Conservation (phyloP, 495 filamentous ascomycete species). For the Penicillium samsonianum region DNA sequence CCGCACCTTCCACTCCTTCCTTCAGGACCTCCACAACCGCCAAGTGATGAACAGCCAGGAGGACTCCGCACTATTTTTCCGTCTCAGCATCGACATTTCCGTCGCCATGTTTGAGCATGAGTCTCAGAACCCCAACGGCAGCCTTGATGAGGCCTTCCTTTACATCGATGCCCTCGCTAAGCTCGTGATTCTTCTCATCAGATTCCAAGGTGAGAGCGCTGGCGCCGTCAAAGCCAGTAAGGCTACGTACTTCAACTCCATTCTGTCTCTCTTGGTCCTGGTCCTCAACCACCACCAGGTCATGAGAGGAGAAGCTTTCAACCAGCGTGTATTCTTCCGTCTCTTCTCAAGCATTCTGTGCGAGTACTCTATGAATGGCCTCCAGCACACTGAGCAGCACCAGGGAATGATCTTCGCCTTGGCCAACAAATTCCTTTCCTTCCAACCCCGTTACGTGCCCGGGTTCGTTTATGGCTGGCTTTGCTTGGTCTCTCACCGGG, state of each 20-base stretch:
- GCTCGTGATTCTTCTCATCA: constrained; percentile 73
- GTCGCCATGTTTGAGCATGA: constrained; percentile 74
- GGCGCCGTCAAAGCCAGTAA: constrained; percentile 61
- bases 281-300: constrained; percentile 84
- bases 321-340: constrained; percentile 86
- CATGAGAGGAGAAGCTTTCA: constrained; percentile 78
- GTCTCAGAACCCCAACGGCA: constrained; percentile 56
- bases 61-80: constrained; percentile 75
- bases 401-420: constrained; percentile 71
- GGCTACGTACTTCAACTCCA: constrained; percentile 68
- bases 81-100: constrained; percentile 77
- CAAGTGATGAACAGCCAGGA: constrained; percentile 70
- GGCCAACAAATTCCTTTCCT: constrained; percentile 68
- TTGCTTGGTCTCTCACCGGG: constrained; percentile 75
- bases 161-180: constrained; percentile 86
- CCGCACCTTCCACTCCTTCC: constrained; percentile 71
- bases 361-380: constrained; percentile 55
- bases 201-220: constrained; percentile 61
- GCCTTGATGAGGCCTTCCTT: constrained; percentile 68
- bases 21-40: constrained; percentile 77
- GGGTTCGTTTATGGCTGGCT: constrained; percentile 87
- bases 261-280: constrained; percentile 72
- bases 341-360: constrained; percentile 84
- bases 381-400: constrained; percentile 57
- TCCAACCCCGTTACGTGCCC: constrained; percentile 75